A percentile compares a stretch with the other conserved stretches of the same genome.
Evolutionary conservation across 2,329 filamentous ascomycete genomes (phyloP).

Genomic region (Shiraia bambusicola): DNA sequence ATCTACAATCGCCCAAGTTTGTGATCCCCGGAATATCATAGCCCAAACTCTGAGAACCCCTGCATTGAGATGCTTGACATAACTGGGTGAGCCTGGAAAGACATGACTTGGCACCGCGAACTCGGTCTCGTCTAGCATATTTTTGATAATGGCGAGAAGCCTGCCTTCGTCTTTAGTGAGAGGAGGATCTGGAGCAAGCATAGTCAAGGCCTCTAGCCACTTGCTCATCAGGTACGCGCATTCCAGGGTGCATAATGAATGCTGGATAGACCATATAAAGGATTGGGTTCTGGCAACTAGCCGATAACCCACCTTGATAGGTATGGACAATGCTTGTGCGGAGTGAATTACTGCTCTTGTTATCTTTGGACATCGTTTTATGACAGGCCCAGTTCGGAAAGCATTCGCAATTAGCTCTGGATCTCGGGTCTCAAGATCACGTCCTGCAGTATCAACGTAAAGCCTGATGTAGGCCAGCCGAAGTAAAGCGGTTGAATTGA

Average conservation of each 20-base stretch:
- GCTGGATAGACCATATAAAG: conserved; percentile 46
- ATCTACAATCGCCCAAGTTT: conserved; percentile 49
- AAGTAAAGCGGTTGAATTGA: conserved; percentile 64
- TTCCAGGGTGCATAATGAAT: conserved; percentile 44
- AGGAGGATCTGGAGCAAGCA: conserved; percentile 35
- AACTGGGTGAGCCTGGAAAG: conserved; percentile 37
- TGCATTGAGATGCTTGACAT: conserved; percentile 42
- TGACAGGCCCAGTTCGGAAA: conserved; percentile 59
- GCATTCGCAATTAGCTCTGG: conserved; percentile 62
- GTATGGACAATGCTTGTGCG: conserved; percentile 67
- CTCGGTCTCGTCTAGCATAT: conserved; percentile 47
- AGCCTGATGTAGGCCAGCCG: conserved; percentile 65
- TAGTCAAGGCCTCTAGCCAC: conserved; percentile 43
- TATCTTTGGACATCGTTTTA: conserved; percentile 61
- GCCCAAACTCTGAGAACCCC: conserved; percentile 48
- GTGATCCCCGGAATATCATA: conserved; percentile 46
- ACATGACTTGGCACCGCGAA: conserved; percentile 32
- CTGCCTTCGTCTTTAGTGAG: conserved; percentile 43
- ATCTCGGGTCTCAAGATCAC: conserved; percentile 66
- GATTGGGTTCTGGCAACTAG: conserved; percentile 44
- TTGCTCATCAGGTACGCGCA: conserved; percentile 46
- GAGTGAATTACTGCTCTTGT: conserved; percentile 67
- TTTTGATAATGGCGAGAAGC: conserved; percentile 42
- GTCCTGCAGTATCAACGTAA: conserved; percentile 65
- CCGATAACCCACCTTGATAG: conserved; percentile 57